Conservation (phyloP, 805 yeast genomes). For the Kuraishia hungarica region DNA sequence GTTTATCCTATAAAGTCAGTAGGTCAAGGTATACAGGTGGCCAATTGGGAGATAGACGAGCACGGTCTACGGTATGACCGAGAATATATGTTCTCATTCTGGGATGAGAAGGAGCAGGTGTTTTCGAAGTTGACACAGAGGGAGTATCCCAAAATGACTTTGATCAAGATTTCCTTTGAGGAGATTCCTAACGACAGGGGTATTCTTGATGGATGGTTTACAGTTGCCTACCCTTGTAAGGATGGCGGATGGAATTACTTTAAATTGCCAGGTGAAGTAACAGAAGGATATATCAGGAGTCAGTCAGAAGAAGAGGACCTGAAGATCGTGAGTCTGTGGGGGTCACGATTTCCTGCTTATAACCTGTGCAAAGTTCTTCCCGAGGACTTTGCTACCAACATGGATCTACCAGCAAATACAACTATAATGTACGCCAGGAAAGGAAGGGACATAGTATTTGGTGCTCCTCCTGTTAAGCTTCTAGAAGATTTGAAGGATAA, state of each 20-base stretch:
- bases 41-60: slow-evolving; percentile 16
- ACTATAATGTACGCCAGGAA: slow-evolving; percentile 14
- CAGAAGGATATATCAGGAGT: slow-evolving; percentile 4
- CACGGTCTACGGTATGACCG: slow-evolving; percentile 21
- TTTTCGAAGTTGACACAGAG: slow-evolving; percentile 12
- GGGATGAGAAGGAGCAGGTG: slow-evolving; percentile 6
- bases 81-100: slow-evolving; percentile 15
- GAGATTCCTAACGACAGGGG: slow-evolving; percentile 1
- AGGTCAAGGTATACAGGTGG: slow-evolving; percentile 15
- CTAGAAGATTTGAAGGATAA: slow-evolving; percentile 2
- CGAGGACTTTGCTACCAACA: slow-evolving; percentile 8
- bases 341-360: slow-evolving; percentile 10
- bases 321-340: slow-evolving; percentile 15
- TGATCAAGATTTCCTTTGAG: slow-evolving; percentile 8
- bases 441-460: slow-evolving; percentile 18
- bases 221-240: slow-evolving; percentile 10
- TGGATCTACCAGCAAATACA: slow-evolving; percentile 13
- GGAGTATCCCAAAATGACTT: slow-evolving; percentile 8
- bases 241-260: background rate
- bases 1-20: slow-evolving; percentile 22
- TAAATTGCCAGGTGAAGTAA: slow-evolving; percentile 12
- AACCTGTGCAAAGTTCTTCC: slow-evolving; percentile 14
- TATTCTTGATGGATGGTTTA: slow-evolving; percentile 6
- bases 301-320: background rate
- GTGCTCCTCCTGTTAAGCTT: slow-evolving; percentile 11